Evolutionary conservation across 352 stramenopile species (phyloP).

Genomic region (Phytophthora sp.): DNA sequence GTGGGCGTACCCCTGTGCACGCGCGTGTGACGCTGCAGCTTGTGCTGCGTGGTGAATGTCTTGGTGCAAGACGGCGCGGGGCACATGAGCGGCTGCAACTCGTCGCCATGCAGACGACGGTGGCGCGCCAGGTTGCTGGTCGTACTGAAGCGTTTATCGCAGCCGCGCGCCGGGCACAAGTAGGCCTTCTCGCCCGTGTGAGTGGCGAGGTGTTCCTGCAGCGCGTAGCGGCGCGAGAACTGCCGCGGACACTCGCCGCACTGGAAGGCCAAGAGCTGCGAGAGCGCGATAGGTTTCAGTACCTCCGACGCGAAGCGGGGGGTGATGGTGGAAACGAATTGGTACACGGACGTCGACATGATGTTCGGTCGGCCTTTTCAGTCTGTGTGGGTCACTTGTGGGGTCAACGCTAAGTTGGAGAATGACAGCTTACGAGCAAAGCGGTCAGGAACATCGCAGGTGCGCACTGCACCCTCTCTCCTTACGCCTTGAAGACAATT

Average conservation of each 20-base stretch:
- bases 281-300: slow-evolving; percentile 16
- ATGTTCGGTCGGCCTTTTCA: slow-evolving; percentile 1
- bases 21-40: slow-evolving; percentile 60
- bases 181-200: slow-evolving; percentile 61
- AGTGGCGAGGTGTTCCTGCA: slow-evolving; percentile 53
- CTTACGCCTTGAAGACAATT: no score
- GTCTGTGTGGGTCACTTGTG: slow-evolving; percentile 21
- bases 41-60: slow-evolving; percentile 50
- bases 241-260: slow-evolving; percentile 44
- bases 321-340: slow-evolving; percentile 32
- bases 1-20: slow-evolving; percentile 43
- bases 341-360: slow-evolving; percentile 40
- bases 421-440: slow-evolving; percentile 23
- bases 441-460: slow-evolving; percentile 6
- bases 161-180: slow-evolving; percentile 42
- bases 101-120: slow-evolving; percentile 44
- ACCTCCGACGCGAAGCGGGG: slow-evolving; percentile 30
- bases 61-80: slow-evolving; percentile 32
- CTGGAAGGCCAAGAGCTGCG: slow-evolving; percentile 29
- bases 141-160: slow-evolving; percentile 59
- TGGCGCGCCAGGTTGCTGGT: slow-evolving; percentile 56
- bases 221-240: slow-evolving; percentile 45
- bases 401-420: slow-evolving; percentile 36
- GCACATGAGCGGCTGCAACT: slow-evolving; percentile 37
- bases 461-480: slow-evolving; percentile 10